These are phyloP conservation scores for Apiospora malaysiana DNA, from an alignment of 2,329 filamentous ascomycete species.

Conservation along the genomic window DNA sequence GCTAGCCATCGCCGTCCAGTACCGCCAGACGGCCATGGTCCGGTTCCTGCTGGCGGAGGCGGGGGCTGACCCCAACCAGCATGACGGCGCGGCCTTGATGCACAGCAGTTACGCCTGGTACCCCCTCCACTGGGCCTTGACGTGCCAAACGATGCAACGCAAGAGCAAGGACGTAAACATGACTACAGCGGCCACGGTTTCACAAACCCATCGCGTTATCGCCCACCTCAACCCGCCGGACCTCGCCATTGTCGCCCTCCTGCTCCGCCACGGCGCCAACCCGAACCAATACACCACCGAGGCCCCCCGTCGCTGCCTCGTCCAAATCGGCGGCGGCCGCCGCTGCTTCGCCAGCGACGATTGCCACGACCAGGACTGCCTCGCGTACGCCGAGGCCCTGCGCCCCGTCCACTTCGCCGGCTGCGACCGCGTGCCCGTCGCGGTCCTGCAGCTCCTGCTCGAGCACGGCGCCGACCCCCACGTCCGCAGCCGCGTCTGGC, in stretches of 20 bases:
- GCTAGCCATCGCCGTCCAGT: neutral
- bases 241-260: neutral
- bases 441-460: neutral
- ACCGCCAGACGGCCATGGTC: neutral
- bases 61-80: neutral
- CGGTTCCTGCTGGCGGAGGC: neutral
- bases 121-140: neutral
- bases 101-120: neutral
- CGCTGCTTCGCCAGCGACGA: too few relatives aligned
- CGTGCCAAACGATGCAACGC: neutral
- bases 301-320: neutral
- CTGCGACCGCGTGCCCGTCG: neutral
- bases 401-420: neutral
- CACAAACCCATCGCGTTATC: neutral
- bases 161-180: too few relatives aligned
- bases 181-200: neutral
- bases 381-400: neutral
- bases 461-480: neutral
- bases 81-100: neutral
- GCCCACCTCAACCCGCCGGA: neutral
- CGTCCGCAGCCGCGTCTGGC: neutral
- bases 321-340: too few relatives aligned
- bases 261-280: conserved; percentile 6
- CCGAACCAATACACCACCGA: neutral
- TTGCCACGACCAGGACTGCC: neutral